These are phyloP conservation scores for Ustilago trichophora DNA, from an alignment of 1,284 basidiomycete species.

Conservation along the genomic window DNA sequence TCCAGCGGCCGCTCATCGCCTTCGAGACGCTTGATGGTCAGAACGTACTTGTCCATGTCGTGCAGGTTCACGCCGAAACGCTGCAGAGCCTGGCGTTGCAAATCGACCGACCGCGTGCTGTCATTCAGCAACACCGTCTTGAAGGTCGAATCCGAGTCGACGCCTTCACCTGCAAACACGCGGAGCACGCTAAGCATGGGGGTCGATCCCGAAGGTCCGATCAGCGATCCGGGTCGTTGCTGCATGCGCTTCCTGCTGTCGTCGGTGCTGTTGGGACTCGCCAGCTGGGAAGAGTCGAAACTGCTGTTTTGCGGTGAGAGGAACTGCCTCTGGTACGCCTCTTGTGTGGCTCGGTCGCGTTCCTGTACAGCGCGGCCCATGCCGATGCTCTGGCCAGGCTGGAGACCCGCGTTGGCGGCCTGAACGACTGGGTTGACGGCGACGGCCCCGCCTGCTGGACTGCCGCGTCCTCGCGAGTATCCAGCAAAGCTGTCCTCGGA, in stretches of 20 bases:
- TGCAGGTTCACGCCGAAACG: conserved; percentile 76
- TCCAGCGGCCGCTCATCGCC: conserved; percentile 78
- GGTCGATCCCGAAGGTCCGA: conserved; percentile 70
- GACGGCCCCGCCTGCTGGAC: conserved; percentile 10
- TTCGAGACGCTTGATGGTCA: conserved; percentile 91
- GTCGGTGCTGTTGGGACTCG: conserved; percentile 6
- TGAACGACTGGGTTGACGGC: conserved; percentile 25
- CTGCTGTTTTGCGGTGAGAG: conserved; percentile 34
- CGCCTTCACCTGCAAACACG: conserved; percentile 84
- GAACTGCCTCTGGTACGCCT: conserved; percentile 59
- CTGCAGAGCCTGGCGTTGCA: conserved; percentile 90
- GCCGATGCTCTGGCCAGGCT: conserved; percentile 46
- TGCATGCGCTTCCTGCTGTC: conserved; percentile 27
- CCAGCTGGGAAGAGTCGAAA: conserved; percentile 12
- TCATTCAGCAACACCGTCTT: conserved; percentile 94
- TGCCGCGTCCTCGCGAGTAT: conserved; percentile 12
- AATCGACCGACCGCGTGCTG: conserved; percentile 81
- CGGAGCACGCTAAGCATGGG: conserved; percentile 92
- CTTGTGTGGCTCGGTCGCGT: conserved; percentile 52
- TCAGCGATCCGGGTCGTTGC: conserved; percentile 58
- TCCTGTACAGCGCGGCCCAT: conserved; percentile 57
- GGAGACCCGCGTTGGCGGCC: conserved; percentile 31
- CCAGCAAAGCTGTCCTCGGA: conserved; percentile 42
- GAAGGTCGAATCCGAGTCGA: conserved; percentile 91
- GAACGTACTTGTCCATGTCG: conserved; percentile 75